Conservation (phyloP, 768 basidiomycete genomes). For the Fistulinella prunicolor region DNA sequence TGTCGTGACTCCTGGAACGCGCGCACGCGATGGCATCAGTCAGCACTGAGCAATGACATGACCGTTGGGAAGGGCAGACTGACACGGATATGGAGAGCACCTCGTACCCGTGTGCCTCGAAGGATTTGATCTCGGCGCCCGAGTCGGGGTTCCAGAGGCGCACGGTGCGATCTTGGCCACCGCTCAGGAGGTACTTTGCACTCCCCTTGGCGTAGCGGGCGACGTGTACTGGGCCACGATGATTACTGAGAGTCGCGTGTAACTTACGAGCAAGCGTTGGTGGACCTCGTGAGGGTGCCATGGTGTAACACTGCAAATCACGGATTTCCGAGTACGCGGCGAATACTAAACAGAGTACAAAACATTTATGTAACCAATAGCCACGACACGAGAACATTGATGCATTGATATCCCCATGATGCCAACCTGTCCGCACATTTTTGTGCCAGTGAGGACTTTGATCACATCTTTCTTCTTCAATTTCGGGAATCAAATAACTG, state of each 20-base stretch:
- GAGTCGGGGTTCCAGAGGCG: constrained; percentile 86
- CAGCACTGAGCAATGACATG: neutral
- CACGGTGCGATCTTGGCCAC: constrained; percentile 87
- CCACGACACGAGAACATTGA: too few species aligned
- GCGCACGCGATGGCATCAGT: neutral
- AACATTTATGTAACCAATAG: too few species aligned
- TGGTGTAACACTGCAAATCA: constrained; percentile 20
- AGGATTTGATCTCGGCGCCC: constrained; percentile 89
- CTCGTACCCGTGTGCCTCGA: constrained; percentile 93
- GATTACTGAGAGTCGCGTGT: constrained; percentile 59
- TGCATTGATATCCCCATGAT: too few species aligned
- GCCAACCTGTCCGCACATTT: constrained; percentile 14
- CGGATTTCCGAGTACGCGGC: neutral
- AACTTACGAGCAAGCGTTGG: constrained; percentile 55
- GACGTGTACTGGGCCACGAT: constrained; percentile 87
- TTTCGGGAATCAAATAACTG: constrained; percentile 13
- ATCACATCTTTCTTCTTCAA: constrained; percentile 15
- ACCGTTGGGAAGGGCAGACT: constrained; percentile 28
- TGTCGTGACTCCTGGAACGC: constrained; percentile 74
- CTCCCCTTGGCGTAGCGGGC: constrained; percentile 88
- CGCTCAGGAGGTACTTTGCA: constrained; percentile 88
- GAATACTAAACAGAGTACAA: neutral
- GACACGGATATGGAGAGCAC: constrained; percentile 89
- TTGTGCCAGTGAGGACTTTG: constrained; percentile 16
- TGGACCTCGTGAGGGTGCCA: constrained; percentile 55